Evolutionary conservation across 768 basidiomycete genomes (phyloP).

Genomic region (Serendipita vermifera): DNA sequence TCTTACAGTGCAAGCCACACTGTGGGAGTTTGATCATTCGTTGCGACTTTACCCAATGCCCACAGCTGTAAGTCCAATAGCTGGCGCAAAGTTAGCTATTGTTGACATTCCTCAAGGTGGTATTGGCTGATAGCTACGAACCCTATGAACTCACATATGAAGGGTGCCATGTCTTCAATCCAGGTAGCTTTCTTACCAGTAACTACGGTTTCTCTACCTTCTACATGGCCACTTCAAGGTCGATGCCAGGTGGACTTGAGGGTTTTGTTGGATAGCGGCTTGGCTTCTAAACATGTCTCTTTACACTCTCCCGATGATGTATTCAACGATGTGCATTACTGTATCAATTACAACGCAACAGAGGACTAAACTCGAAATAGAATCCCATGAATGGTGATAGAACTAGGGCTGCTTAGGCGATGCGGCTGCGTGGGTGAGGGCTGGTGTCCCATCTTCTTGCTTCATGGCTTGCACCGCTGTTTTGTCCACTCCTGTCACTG

Average conservation of each 20-base stretch:
- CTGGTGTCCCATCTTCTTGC: too few relatives aligned
- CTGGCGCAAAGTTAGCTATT: too few relatives aligned
- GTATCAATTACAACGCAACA: too few relatives aligned
- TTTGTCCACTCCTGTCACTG: too few relatives aligned
- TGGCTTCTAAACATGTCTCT: too few relatives aligned
- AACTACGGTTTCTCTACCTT: constrained; percentile 83
- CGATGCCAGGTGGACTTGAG: not conserved
- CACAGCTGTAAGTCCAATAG: constrained; percentile 57
- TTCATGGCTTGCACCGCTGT: too few relatives aligned
- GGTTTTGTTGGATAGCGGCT: not conserved
- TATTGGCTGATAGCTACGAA: constrained; percentile 94
- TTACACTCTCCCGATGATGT: too few relatives aligned
- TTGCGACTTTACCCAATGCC: constrained; percentile 90
- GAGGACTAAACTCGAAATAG: too few relatives aligned
- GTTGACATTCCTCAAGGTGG: constrained; percentile 38
- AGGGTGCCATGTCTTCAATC: constrained; percentile 97
- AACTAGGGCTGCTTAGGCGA: too few relatives aligned
- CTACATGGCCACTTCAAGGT: constrained; percentile 21
- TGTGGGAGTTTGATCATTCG: constrained; percentile 85
- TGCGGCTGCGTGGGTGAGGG: too few relatives aligned
- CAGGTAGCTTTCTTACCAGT: constrained; percentile 78
- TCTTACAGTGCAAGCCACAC: constrained; percentile 67
- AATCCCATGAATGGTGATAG: too few relatives aligned
- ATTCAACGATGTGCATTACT: too few relatives aligned
- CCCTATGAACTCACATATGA: constrained; percentile 94